phyloP scores from a whole-genome alignment of 176 grass and related monocot genomes.

The Neostapfia colusana region DNA sequence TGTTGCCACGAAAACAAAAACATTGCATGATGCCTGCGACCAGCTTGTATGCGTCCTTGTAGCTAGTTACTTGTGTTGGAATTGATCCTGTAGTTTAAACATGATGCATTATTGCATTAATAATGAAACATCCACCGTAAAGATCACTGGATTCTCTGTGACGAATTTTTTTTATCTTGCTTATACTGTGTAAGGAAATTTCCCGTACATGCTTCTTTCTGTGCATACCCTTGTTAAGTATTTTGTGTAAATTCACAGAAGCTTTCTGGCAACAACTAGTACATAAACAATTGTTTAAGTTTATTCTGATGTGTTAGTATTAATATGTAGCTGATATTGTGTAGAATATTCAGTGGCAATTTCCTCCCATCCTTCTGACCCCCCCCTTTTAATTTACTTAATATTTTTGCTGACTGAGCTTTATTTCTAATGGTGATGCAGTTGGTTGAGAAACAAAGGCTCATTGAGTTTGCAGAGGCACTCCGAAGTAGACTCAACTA shows the following conservation, averaged over 20 bases:
- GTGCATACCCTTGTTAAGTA: neutral
- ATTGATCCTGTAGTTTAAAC: neutral
- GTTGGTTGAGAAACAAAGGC: constrained; percentile 96
- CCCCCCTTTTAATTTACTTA: neutral
- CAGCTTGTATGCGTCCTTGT: constrained; percentile 60
- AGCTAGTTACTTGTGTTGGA: constrained; percentile 2
- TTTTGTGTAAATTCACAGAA: constrained; percentile 16
- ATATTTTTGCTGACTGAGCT: neutral
- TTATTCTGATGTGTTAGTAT: neutral
- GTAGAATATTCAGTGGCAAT: constrained; percentile 4
- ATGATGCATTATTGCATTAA: neutral
- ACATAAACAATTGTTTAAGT: neutral
- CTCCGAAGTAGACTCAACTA: constrained; percentile 90
- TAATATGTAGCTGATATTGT: constrained; percentile 1
- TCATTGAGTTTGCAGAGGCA: constrained; percentile 91
- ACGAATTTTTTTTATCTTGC: neutral
- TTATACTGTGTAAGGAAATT: constrained; percentile 6
- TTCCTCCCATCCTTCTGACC: neutral
- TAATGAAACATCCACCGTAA: constrained; percentile 21
- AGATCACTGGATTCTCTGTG: neutral
- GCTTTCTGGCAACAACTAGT: neutral
- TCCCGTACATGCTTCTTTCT: constrained; percentile 2
- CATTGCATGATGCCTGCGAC: constrained; percentile 95
- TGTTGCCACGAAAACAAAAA: constrained; percentile 92
- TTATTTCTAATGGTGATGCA: constrained; percentile 42